phyloP scores from a whole-genome alignment of 306 rosid species.

The Boehmeria nivea region DNA sequence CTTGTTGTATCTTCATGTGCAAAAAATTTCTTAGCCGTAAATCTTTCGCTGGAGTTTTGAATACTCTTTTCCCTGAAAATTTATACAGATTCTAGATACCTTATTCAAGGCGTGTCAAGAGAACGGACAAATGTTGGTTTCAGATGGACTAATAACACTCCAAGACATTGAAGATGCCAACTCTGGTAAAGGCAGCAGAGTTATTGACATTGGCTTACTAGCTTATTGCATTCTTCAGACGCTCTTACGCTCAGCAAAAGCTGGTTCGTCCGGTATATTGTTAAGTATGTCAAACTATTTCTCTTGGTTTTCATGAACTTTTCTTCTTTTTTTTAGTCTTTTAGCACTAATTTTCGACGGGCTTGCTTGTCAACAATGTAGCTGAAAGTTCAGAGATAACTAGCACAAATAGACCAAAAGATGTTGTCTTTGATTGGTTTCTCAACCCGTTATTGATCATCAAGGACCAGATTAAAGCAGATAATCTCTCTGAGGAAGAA shows the following conservation, averaged over 20 bases:
- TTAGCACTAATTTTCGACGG: too few relatives aligned
- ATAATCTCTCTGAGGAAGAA: conserved; percentile 65
- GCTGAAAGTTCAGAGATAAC: conserved; percentile 74
- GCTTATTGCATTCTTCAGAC: conserved; percentile 73
- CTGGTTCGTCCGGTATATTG: conserved; percentile 55
- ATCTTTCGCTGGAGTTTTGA: not conserved
- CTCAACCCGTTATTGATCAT: conserved; percentile 75
- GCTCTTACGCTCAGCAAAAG: conserved; percentile 73
- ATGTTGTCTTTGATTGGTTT: conserved; percentile 78
- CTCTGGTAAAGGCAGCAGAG: conserved; percentile 60
- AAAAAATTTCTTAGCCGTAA: too few relatives aligned
- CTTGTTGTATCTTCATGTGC: not conserved
- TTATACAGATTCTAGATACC: conserved; percentile 59
- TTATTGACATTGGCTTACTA: conserved; percentile 73
- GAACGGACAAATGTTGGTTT: conserved; percentile 59
- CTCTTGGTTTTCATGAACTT: not conserved
- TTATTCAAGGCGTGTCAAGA: conserved; percentile 54
- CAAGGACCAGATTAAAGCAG: conserved; percentile 88
- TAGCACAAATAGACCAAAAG: conserved; percentile 74
- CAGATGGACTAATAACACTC: conserved; percentile 62
- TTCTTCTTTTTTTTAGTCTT: not conserved
- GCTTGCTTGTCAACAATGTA: too few relatives aligned
- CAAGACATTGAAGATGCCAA: conserved; percentile 70
- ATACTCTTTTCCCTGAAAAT: conserved; percentile 17
- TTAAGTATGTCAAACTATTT: conserved; percentile 45